Evolutionary conservation across 2,329 filamentous ascomycete species (phyloP).

Genomic region (Ilyonectria destructans): DNA sequence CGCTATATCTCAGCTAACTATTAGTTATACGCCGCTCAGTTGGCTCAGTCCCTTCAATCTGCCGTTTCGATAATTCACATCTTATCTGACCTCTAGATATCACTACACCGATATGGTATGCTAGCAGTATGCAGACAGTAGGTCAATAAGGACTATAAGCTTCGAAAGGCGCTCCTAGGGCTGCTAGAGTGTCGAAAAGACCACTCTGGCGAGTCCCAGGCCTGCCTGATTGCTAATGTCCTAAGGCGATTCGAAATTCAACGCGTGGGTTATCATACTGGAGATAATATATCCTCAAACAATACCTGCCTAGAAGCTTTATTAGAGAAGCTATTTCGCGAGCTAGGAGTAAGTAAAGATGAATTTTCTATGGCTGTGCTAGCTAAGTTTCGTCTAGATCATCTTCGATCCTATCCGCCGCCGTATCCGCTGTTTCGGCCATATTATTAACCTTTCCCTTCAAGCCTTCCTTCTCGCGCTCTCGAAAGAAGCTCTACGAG

Average conservation of each 20-base stretch:
- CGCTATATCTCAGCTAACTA: neutral
- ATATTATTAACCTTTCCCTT: too few relatives aligned
- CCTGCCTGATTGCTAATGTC: neutral
- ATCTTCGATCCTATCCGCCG: too few relatives aligned
- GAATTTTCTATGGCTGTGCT: neutral
- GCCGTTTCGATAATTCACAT: neutral
- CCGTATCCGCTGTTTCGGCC: too few relatives aligned
- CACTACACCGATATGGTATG: neutral
- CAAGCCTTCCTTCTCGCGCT: too few relatives aligned
- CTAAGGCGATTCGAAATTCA: neutral
- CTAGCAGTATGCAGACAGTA: neutral
- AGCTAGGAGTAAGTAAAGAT: neutral
- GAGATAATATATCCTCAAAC: neutral
- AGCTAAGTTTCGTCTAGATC: neutral
- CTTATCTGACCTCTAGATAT: neutral
- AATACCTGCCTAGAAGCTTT: neutral
- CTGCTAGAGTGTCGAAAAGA: slow-evolving; percentile 1
- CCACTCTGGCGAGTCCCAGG: neutral
- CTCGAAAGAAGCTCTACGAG: too few relatives aligned
- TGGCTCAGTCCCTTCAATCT: neutral
- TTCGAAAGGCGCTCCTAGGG: neutral
- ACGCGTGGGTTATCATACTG: neutral
- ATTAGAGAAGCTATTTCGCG: neutral
- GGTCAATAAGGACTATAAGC: neutral
- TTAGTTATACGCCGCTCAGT: neutral